Evolutionary conservation across 305 asterid species (phyloP), one percentile per base, ranked within the genome.

Genomic region (Plantago rigida): DNA sequence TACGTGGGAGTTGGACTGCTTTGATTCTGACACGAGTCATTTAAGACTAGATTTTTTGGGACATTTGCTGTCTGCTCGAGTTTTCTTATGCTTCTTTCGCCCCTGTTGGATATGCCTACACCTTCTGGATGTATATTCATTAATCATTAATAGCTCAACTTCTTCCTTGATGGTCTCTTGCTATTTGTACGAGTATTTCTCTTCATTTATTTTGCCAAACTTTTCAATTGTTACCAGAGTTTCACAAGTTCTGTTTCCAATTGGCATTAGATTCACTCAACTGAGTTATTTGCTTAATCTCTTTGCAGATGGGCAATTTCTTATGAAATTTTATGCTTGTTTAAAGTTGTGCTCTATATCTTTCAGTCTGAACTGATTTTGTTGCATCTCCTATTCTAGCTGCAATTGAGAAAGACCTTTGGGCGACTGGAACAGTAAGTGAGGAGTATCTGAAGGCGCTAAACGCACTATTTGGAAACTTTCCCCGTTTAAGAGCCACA

Each of bases 371-470:
- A 62, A 31, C 12, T 58, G 39, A 45, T 42, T 64, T 52, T 28
- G 22, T 26, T 53, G 29, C 15, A 13, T 34, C 44, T 51, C 39
- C 31, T 66, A 34, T 71, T 53, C 29, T 46, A 88, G 96, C 94
- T 74, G 95, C 93, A 59, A 79, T 88, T 13, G 95, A 88, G 77
- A 88, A 86, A 73, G 94, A 88, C 69, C 74, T 88, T 55, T 93
- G 97, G 99, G 97, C 99, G 50, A 73, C 88, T 41, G 97, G 97
- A 63, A 81, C 86, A 0, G 99, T 93, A 62, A 82, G 80, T 29
- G 99, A 93, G 58, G 99, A 93, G 80, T 93, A 93, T 70, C 72
- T 93, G 49, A 93, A 89, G 81, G 94, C 99, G 65, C 75, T 93
- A 51, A 93, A 93, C 68, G 84, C 99, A 17, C 87, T 93, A 36